A percentile compares a stretch with the other conserved stretches of the same genome.
phyloP scores from a whole-genome alignment of 2,329 filamentous ascomycete genomes.

The Pezicula radicicola region DNA sequence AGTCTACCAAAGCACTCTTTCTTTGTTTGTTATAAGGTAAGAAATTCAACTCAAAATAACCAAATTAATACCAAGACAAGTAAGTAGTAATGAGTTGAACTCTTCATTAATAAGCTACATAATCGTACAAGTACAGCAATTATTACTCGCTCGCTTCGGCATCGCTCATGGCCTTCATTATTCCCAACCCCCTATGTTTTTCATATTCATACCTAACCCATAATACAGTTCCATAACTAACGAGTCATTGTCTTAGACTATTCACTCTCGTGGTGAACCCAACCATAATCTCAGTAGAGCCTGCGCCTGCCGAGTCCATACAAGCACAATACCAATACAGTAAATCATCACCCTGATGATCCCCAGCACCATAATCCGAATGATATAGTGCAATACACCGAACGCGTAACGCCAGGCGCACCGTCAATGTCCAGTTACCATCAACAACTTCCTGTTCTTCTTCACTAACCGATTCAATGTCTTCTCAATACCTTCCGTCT shows the following conservation, averaged over 20 bases:
- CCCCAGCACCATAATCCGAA: not conserved
- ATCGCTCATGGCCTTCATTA: too few relatives aligned
- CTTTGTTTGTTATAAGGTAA: too few relatives aligned
- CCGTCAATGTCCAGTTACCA: slow-evolving; percentile 33
- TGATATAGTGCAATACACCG: not conserved
- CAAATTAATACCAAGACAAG: too few relatives aligned
- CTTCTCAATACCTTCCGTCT: slow-evolving; percentile 62
- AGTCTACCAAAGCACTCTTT: too few relatives aligned
- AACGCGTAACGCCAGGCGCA: slow-evolving; percentile 1
- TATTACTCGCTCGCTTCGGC: too few relatives aligned
- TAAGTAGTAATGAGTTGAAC: too few relatives aligned
- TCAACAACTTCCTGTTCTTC: slow-evolving; percentile 53
- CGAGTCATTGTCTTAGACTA: not conserved
- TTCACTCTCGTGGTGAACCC: not conserved
- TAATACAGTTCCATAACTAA: not conserved
- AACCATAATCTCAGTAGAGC: not conserved
- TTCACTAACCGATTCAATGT: slow-evolving; percentile 56
- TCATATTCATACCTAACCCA: too few relatives aligned
- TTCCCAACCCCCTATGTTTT: too few relatives aligned
- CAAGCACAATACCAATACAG: slow-evolving; percentile 1
- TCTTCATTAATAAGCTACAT: too few relatives aligned
- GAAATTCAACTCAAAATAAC: too few relatives aligned
- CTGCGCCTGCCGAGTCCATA: not conserved
- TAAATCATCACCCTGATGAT: slow-evolving; percentile 1
- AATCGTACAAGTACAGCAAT: too few relatives aligned